phyloP scores from a whole-genome alignment of 805 yeast species.

The Barnettozyma pratensis region DNA sequence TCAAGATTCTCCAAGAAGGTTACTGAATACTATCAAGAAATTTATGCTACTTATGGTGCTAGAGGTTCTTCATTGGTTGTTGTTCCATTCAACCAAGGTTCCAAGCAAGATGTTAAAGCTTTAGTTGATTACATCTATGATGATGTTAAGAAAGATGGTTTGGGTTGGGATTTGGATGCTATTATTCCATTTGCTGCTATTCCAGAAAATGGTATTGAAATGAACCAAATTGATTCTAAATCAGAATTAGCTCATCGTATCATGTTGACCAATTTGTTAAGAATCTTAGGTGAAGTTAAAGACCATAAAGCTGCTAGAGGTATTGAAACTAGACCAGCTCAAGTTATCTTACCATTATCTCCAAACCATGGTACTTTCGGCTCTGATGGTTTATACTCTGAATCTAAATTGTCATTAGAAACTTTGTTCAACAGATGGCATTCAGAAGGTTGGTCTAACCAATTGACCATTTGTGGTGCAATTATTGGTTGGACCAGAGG shows the following conservation, averaged over 20 bases:
- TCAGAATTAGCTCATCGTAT: constrained; percentile 98
- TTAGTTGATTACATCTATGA: constrained; percentile 82
- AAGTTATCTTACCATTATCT: constrained; percentile 91
- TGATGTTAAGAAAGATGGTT: constrained; percentile 78
- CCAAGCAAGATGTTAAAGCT: constrained; percentile 87
- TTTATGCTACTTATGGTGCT: constrained; percentile 92
- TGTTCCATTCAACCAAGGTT: constrained; percentile 98
- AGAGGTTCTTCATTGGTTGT: constrained; percentile 88
- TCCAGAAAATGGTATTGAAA: constrained; percentile 96
- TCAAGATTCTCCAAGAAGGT: constrained; percentile 91
- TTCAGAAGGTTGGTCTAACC: constrained; percentile 94
- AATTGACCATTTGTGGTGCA: constrained; percentile 96
- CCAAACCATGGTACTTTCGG: constrained; percentile 99
- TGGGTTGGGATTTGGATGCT: constrained; percentile 97
- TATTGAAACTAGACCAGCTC: constrained; percentile 95
- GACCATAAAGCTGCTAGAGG: constrained; percentile 70
- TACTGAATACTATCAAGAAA: constrained; percentile 91
- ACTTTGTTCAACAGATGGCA: constrained; percentile 98
- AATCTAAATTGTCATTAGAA: constrained; percentile 92
- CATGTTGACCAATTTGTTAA: constrained; percentile 92
- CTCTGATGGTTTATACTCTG: constrained; percentile 96
- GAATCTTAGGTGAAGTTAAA: constrained; percentile 89
- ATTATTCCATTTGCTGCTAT: constrained; percentile 98
- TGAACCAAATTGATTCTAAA: constrained; percentile 87
- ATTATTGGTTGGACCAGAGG: constrained; percentile 99